Evolutionary conservation across 345 rosid genomes (phyloP).

Genomic region (Eucalyptus dawsonii): DNA sequence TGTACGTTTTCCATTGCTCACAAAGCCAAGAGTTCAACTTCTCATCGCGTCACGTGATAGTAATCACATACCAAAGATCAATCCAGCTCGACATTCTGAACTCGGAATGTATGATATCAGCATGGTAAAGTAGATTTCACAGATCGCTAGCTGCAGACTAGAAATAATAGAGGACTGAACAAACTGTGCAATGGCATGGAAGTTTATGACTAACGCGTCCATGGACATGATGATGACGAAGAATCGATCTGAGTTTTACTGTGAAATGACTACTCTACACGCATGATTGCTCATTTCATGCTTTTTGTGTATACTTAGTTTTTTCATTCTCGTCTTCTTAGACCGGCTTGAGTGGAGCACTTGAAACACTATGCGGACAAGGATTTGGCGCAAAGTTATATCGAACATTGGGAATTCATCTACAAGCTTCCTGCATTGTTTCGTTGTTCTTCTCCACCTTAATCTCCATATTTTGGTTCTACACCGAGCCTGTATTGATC

Average conservation of each 20-base stretch:
- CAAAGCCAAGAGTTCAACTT: neutral
- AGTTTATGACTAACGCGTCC: neutral
- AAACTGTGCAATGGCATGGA: neutral
- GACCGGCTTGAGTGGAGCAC: constrained; percentile 70
- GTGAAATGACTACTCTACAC: neutral
- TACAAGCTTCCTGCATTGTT: constrained; percentile 66
- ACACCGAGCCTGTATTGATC: constrained; percentile 40
- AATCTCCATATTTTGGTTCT: constrained; percentile 54
- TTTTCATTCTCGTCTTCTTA: neutral
- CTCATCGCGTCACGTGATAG: neutral
- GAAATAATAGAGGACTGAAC: neutral
- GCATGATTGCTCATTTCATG: neutral
- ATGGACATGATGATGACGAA: neutral
- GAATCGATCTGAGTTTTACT: neutral
- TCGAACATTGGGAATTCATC: constrained; percentile 51
- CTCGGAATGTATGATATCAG: neutral
- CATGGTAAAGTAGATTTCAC: neutral
- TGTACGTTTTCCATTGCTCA: neutral
- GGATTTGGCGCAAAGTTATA: constrained; percentile 67
- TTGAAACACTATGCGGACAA: constrained; percentile 91
- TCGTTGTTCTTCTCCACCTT: constrained; percentile 32
- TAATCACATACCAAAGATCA: neutral
- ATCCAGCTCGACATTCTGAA: neutral
- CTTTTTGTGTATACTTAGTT: neutral
- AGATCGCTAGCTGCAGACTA: neutral